phyloP scores from a whole-genome alignment of 1,284 basidiomycete genomes.

The Naganishia sp. region DNA sequence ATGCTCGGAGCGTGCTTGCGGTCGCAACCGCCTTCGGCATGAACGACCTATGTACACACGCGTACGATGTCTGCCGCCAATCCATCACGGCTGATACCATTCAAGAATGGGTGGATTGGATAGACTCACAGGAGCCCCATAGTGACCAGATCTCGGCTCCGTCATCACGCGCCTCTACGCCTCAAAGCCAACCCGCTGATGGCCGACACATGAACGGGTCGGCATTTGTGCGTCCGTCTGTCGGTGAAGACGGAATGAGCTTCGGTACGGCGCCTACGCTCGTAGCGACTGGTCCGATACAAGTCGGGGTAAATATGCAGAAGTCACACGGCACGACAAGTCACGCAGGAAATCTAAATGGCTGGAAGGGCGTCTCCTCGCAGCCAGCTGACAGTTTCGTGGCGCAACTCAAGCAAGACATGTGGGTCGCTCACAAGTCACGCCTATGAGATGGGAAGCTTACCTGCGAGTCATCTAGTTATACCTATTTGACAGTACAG shows the following conservation, averaged over 20 bases:
- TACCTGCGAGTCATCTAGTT: slow-evolving; percentile 1
- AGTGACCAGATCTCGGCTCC: slow-evolving; percentile 54
- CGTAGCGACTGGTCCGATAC: not conserved
- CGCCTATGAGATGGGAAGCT: not conserved
- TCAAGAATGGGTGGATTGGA: slow-evolving; percentile 71
- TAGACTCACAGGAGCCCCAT: slow-evolving; percentile 55
- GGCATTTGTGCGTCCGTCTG: slow-evolving; percentile 39
- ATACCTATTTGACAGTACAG: slow-evolving; percentile 17
- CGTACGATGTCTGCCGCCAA: slow-evolving; percentile 73
- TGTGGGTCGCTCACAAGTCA: slow-evolving; percentile 38
- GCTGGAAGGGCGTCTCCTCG: slow-evolving; percentile 40
- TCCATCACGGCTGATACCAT: slow-evolving; percentile 73
- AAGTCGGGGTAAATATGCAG: slow-evolving; percentile 17
- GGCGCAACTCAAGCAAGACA: slow-evolving; percentile 41
- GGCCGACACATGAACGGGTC: not conserved
- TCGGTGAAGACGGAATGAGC: slow-evolving; percentile 56
- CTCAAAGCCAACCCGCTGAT: slow-evolving; percentile 14
- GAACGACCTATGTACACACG: slow-evolving; percentile 73
- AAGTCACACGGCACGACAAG: slow-evolving; percentile 32
- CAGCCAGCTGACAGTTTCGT: slow-evolving; percentile 17
- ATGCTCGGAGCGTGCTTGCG: slow-evolving; percentile 77
- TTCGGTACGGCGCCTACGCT: slow-evolving; percentile 1
- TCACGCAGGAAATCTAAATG: slow-evolving; percentile 36
- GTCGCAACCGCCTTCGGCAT: slow-evolving; percentile 78
- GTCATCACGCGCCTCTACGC: slow-evolving; percentile 19